Conservation (phyloP, 306 rosid species). For the Coriaria nepalensis region DNA sequence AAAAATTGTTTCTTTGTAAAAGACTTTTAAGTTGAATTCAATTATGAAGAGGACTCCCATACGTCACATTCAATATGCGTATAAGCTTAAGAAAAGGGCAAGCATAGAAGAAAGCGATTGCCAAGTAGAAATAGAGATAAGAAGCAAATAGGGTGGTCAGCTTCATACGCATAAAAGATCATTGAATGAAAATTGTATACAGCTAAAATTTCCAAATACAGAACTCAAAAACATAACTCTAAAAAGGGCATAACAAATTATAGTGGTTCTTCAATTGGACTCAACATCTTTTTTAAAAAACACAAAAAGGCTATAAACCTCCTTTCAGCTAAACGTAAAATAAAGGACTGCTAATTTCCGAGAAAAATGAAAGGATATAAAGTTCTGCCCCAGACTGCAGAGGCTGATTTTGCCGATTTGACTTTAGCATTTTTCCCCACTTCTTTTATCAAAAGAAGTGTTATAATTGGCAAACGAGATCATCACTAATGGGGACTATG, state of each 20-base stretch:
- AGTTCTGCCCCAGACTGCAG: conserved; percentile 16
- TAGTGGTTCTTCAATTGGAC: conserved; percentile 25
- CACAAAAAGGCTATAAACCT: too few species aligned
- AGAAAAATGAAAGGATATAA: conserved; percentile 23
- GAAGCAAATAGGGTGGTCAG: too few species aligned
- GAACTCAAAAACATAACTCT: conserved; percentile 29
- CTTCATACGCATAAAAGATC: too few species aligned
- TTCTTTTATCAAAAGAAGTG: conserved; percentile 21
- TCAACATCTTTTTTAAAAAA: conserved; percentile 29
- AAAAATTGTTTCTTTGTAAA: too few species aligned
- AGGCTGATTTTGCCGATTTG: conserved; percentile 11
- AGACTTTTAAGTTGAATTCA: too few species aligned
- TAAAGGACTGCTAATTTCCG: too few species aligned
- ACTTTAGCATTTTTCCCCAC: conserved; percentile 19
- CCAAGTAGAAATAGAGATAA: too few species aligned
- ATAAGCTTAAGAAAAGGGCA: too few species aligned
- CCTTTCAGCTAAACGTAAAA: conserved; percentile 30
- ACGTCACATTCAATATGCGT: too few species aligned
- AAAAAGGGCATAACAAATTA: conserved; percentile 22
- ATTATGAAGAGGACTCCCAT: too few species aligned
- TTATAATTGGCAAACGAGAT: conserved; percentile 38
- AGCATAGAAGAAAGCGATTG: too few species aligned
- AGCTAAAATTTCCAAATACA: conserved; percentile 30
- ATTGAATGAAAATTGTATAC: conserved; percentile 5
- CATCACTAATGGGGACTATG: conserved; percentile 27